phyloP scores from a whole-genome alignment of 148 eudicot species.

The Mesembryanthemum crystallinum region DNA sequence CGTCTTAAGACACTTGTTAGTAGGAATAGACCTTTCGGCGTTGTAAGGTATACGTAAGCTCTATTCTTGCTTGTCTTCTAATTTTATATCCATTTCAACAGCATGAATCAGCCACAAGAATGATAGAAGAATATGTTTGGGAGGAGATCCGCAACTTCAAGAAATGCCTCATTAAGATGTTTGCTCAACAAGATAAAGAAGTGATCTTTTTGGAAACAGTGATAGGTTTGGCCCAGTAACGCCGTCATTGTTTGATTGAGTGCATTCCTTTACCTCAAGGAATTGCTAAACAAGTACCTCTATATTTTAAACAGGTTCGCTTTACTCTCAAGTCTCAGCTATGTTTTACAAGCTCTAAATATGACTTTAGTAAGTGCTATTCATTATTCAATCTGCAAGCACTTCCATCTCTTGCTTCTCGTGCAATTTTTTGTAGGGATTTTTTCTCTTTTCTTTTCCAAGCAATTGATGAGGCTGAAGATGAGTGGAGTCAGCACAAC shows the following conservation, averaged over 20 bases:
- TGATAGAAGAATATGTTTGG: slow-evolving; percentile 91
- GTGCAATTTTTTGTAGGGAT: background rate
- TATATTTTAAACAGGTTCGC: slow-evolving; percentile 84
- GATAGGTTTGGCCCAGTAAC: slow-evolving; percentile 70
- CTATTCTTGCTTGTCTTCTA: background rate
- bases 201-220: slow-evolving; percentile 87
- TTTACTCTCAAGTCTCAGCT: background rate
- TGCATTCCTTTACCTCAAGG: slow-evolving; percentile 78
- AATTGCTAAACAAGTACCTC: slow-evolving; percentile 71
- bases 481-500: slow-evolving; percentile 96
- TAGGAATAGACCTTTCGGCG: background rate
- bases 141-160: slow-evolving; percentile 93
- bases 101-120: slow-evolving; percentile 87
- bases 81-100: slow-evolving; percentile 30
- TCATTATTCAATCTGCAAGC: background rate
- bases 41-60: background rate
- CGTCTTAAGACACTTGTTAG: no score
- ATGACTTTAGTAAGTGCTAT: background rate
- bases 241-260: slow-evolving; percentile 93
- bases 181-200: slow-evolving; percentile 87
- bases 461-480: slow-evolving; percentile 99
- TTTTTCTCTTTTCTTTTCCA: slow-evolving; percentile 23
- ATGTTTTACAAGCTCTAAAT: background rate
- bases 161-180: slow-evolving; percentile 96
- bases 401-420: background rate